phyloP scores from a whole-genome alignment of 2,329 filamentous ascomycete species.

The Ophiocordyceps camponoti-saundersi region DNA sequence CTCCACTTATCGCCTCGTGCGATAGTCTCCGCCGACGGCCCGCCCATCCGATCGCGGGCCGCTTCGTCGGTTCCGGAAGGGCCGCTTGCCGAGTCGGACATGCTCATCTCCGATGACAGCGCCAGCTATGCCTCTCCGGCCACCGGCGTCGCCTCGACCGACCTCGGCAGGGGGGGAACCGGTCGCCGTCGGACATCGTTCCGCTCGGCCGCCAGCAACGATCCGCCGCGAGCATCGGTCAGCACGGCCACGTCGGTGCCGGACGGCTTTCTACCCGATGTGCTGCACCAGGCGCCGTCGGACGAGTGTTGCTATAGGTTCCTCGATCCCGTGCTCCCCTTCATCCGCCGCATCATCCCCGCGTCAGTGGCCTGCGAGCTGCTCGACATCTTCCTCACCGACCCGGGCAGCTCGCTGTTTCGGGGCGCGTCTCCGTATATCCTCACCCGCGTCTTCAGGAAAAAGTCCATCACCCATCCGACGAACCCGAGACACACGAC shows the following conservation, averaged over 20 bases:
- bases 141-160: slow-evolving; percentile 1
- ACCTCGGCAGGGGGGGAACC: not conserved
- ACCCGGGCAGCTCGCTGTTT: slow-evolving; percentile 24
- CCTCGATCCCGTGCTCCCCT: slow-evolving; percentile 21
- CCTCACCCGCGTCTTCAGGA: slow-evolving; percentile 26
- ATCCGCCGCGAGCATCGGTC: slow-evolving; percentile 5
- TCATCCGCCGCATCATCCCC: slow-evolving; percentile 19
- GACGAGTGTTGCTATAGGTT: slow-evolving; percentile 21
- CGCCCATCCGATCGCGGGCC: not conserved
- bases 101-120: slow-evolving; percentile 11
- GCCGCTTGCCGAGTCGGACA: slow-evolving; percentile 6
- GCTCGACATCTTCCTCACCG: slow-evolving; percentile 28
- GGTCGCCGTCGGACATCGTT: slow-evolving; percentile 5
- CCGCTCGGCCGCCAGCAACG: slow-evolving; percentile 5
- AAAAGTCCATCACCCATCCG: slow-evolving; percentile 22
- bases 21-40: not conserved
- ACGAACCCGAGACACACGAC: slow-evolving; percentile 21
- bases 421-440: slow-evolving; percentile 28
- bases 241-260: slow-evolving; percentile 5
- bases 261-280: slow-evolving; percentile 7
- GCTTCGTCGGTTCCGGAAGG: slow-evolving; percentile 1
- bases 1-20: slow-evolving; percentile 2
- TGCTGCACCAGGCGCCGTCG: slow-evolving; percentile 10
- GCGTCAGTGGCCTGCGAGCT: slow-evolving; percentile 26
- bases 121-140: slow-evolving; percentile 12